These are phyloP conservation scores for Paxillus rubicundulus DNA, from an alignment of 768 basidiomycete species.

Conservation along the genomic window DNA sequence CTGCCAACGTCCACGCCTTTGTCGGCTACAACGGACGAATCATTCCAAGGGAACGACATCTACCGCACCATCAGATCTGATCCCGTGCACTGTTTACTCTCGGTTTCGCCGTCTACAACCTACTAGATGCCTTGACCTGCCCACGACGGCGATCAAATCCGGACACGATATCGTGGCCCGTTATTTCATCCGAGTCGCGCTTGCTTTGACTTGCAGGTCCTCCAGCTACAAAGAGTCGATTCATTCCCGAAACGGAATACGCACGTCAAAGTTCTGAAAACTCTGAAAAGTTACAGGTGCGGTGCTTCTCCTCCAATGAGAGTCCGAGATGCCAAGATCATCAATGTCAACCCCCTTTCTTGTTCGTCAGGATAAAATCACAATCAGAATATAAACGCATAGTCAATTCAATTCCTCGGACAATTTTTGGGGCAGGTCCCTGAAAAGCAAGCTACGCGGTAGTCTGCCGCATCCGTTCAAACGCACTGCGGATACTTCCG, in stretches of 20 bases:
- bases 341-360: background rate
- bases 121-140: background rate
- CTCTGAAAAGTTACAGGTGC: background rate
- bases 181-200: conserved; percentile 5
- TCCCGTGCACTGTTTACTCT: background rate
- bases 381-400: background rate
- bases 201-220: background rate
- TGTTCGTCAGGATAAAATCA: background rate
- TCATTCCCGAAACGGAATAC: conserved; percentile 11
- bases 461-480: too few relatives aligned
- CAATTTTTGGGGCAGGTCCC: background rate
- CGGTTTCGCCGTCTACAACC: background rate
- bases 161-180: conserved; percentile 19
- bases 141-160: conserved; percentile 26
- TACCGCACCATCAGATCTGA: too few relatives aligned
- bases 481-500: too few relatives aligned
- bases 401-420: background rate
- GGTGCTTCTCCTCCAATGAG: too few relatives aligned
- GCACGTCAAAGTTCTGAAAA: background rate
- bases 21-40: too few relatives aligned
- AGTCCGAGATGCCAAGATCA: too few relatives aligned
- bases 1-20: too few relatives aligned
- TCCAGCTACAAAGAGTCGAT: background rate
- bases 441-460: too few relatives aligned
- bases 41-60: too few relatives aligned